phyloP scores from a whole-genome alignment of 2,329 filamentous ascomycete species.

The Aspergillus aculeatinus region DNA sequence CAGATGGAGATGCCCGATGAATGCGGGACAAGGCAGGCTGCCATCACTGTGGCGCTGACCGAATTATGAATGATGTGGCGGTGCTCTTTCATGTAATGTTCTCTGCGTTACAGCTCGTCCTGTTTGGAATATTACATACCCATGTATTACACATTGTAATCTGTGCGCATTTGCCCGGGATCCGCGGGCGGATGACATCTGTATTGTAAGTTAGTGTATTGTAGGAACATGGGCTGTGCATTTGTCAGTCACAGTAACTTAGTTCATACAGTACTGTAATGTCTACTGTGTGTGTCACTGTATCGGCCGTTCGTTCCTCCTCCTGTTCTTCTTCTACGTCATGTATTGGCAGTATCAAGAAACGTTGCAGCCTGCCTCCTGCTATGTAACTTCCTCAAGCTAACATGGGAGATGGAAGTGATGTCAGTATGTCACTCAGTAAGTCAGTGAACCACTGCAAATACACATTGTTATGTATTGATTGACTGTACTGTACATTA shows the following conservation, averaged over 20 bases:
- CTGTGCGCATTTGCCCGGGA: neutral
- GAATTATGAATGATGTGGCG: conserved; percentile 7
- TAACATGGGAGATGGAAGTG: neutral
- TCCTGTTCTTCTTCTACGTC: neutral
- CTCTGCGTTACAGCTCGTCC: neutral
- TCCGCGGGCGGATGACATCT: neutral
- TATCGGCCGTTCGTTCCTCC: too few relatives aligned
- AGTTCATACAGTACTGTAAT: too few relatives aligned
- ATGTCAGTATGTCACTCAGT: neutral
- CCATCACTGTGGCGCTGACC: conserved; percentile 12
- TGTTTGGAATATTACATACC: neutral
- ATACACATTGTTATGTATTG: too few relatives aligned
- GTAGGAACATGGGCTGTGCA: too few relatives aligned
- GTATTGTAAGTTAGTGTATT: neutral
- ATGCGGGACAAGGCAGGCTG: conserved; percentile 10
- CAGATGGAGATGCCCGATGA: conserved; percentile 16
- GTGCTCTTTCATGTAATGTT: neutral
- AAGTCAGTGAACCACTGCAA: neutral
- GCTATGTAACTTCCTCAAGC: neutral
- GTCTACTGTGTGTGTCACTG: too few relatives aligned
- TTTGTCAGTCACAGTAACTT: too few relatives aligned
- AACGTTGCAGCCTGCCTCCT: neutral
- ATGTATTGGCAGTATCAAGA: neutral
- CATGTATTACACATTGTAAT: too few relatives aligned
- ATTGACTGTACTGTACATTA: neutral